phyloP scores from a whole-genome alignment of 2,329 filamentous ascomycete genomes.

The Metarhizium rileyi region DNA sequence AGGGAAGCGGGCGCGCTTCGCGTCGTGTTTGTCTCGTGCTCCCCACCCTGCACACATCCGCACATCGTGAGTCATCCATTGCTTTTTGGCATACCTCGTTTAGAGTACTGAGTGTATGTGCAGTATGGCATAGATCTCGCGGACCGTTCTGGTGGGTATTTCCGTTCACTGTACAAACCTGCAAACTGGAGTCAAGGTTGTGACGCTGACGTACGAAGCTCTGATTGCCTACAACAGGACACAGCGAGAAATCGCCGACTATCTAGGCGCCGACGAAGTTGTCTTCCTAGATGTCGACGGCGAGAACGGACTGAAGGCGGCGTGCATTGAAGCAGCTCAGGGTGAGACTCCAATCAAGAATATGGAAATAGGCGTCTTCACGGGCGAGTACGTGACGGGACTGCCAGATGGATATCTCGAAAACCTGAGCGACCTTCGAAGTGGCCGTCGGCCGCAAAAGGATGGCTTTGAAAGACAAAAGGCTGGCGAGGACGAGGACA shows the following conservation, averaged over 20 bases:
- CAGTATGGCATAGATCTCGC: constrained; percentile 39
- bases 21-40: constrained; percentile 75
- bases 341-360: constrained; percentile 42
- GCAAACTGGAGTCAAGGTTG: constrained; percentile 13
- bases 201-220: constrained; percentile 16
- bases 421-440: constrained; percentile 59
- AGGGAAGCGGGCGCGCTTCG: constrained; percentile 72
- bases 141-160: constrained; percentile 15
- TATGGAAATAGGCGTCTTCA: constrained; percentile 91
- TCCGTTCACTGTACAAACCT: not conserved
- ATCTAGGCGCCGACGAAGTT: constrained; percentile 9
- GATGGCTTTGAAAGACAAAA: constrained; percentile 23
- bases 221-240: constrained; percentile 33
- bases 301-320: constrained; percentile 47
- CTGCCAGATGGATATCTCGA: constrained; percentile 76
- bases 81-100: not conserved
- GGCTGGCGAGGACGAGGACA: not conserved
- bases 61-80: constrained; percentile 59
- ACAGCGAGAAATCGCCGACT: constrained; percentile 25
- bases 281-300: constrained; percentile 52
- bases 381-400: constrained; percentile 73
- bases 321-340: constrained; percentile 60
- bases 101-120: not conserved
- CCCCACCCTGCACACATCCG: constrained; percentile 72
- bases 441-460: constrained; percentile 35